Evolutionary conservation across 805 yeast genomes (phyloP), one percentile per base, ranked within the genome.

Genomic region (Ogataea haglerorum): DNA sequence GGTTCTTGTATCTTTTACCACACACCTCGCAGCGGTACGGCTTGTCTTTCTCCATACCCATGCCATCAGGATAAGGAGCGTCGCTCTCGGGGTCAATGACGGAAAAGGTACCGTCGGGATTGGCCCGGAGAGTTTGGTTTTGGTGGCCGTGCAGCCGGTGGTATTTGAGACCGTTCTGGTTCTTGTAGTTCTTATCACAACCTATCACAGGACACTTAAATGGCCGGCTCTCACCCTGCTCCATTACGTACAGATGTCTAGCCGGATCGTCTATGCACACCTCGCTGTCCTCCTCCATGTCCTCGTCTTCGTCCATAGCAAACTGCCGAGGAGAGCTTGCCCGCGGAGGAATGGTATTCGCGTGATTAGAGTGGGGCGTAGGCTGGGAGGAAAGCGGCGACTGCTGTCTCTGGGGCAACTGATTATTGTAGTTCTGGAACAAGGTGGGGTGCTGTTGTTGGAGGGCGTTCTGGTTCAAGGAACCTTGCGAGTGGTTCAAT

Each of bases 21-120:
- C 99, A 93, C 30, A 91, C 96, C 67, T 93, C 98, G 67, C 99
- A 93, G 58, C 97, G 76, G 64, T 91, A 93, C 27, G 99, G 99
- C 69, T 93, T 93, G 69, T 93, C 99, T 70, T 88, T 90, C 64
- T 93, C 99, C 77, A 88, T 76, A 16, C 90, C 95, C 65, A 88
- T 83, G 5, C 95, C 95, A 61, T 91, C 96, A 29, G 91, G 86
- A 60, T 86, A 87, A 8, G 96, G 95, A 42, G 89, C 77, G 57
- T 87, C 88, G 27, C 81, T 74, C 57, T 82, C 87, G 10, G 99
- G 99, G 63, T 93, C 96, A 45, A 91, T 85, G 28, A 91, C 89
- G 33, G 91, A 82, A 51, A 82, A 85, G 1, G 96, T 82, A 4
- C 99, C 99, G 60, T 91, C 98, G 10, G 89, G 85, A 59, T 91